Conservation (phyloP, 192 early-diverging fungal species). For the Pilobolus umbonatus region DNA sequence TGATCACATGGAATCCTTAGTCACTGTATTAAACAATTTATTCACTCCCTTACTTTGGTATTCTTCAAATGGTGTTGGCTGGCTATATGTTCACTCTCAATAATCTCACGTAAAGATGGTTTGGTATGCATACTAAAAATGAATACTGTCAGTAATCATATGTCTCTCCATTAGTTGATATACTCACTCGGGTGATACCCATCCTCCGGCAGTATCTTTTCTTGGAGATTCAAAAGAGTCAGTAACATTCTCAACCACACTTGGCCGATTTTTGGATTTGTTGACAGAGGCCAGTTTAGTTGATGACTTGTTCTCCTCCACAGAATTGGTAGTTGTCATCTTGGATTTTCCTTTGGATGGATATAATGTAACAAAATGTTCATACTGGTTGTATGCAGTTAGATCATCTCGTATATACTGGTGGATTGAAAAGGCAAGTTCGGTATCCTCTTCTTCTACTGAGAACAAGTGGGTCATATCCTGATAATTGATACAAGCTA, state of each 20-base stretch:
- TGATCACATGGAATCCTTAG: not conserved
- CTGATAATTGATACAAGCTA: too few species aligned
- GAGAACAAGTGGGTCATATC: too few species aligned
- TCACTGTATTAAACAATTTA: not conserved
- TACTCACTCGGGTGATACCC: not conserved
- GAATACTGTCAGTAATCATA: not conserved
- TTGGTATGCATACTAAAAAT: not conserved
- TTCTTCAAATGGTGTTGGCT: not conserved
- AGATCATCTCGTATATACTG: too few species aligned
- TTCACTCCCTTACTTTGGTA: not conserved
- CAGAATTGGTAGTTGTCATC: too few species aligned
- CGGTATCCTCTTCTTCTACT: slow-evolving; percentile 7
- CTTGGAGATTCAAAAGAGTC: not conserved
- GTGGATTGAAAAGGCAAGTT: not conserved
- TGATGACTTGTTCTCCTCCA: too few species aligned
- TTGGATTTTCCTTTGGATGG: too few species aligned
- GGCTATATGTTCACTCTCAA: slow-evolving; percentile 29
- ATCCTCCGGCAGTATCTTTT: not conserved
- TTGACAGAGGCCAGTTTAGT: too few species aligned
- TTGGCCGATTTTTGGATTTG: too few species aligned
- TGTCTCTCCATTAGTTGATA: not conserved
- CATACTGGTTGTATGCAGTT: too few species aligned
- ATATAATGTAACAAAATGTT: too few species aligned
- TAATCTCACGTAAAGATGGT: slow-evolving; percentile 40
- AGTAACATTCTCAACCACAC: too few species aligned